phyloP scores from a whole-genome alignment of 2,329 filamentous ascomycete species.

The Botryosphaeria dothidea region DNA sequence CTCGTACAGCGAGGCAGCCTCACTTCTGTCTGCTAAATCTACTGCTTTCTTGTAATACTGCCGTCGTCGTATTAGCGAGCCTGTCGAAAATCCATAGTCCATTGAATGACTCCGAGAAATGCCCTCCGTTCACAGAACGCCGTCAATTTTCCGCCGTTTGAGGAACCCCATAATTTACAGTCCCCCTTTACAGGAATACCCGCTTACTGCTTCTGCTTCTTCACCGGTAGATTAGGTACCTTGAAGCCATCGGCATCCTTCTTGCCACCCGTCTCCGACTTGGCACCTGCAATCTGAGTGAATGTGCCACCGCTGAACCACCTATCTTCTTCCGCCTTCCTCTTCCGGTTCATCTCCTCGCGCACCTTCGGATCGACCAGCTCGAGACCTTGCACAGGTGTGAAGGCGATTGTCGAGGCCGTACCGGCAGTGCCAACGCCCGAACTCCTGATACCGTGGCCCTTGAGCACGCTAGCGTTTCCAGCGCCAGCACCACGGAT shows the following conservation, averaged over 20 bases:
- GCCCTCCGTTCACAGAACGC: background rate
- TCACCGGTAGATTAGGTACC: slow-evolving; percentile 71
- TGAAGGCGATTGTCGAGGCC: slow-evolving; percentile 86
- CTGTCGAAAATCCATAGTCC: background rate
- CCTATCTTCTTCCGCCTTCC: slow-evolving; percentile 89
- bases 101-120: background rate
- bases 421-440: slow-evolving; percentile 81
- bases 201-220: slow-evolving; percentile 60
- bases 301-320: slow-evolving; percentile 99
- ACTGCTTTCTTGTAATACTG: background rate
- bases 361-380: slow-evolving; percentile 91
- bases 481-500: slow-evolving; percentile 72
- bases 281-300: slow-evolving; percentile 69
- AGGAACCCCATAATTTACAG: background rate
- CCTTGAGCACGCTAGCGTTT: slow-evolving; percentile 69
- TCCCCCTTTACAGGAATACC: background rate
- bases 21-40: background rate
- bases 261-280: slow-evolving; percentile 31
- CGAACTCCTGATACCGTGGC: slow-evolving; percentile 75
- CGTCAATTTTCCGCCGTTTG: background rate
- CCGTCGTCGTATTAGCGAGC: background rate
- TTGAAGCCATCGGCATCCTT: slow-evolving; percentile 71
- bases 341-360: slow-evolving; percentile 83
- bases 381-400: slow-evolving; percentile 90
- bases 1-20: background rate